Evolutionary conservation across 495 filamentous ascomycete genomes (phyloP).

Genomic region (Aspergillus wentii): DNA sequence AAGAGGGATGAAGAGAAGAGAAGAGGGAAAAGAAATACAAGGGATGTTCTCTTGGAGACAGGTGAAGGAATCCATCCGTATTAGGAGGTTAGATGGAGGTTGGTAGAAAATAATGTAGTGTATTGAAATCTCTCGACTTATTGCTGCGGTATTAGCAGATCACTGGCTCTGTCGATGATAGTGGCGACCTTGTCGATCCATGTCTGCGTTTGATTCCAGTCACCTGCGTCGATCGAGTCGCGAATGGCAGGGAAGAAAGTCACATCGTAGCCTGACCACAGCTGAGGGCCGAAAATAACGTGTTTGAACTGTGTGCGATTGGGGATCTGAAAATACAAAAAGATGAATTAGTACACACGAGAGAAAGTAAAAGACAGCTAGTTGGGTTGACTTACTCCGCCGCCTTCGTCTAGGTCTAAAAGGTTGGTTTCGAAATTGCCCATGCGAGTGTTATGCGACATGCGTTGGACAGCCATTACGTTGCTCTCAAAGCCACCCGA

Average conservation of each 20-base stretch:
- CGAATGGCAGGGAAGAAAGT: slow-evolving; percentile 80
- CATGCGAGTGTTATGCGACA: slow-evolving; percentile 68
- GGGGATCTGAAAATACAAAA: slow-evolving; percentile 68
- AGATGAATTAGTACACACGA: too few relatives aligned
- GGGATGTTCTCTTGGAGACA: not conserved
- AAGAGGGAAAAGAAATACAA: not conserved
- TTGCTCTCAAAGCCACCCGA: slow-evolving; percentile 67
- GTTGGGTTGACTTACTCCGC: slow-evolving; percentile 65
- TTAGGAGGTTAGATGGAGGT: not conserved
- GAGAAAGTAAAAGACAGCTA: too few relatives aligned
- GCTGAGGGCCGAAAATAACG: slow-evolving; percentile 77
- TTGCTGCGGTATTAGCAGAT: slow-evolving; percentile 46
- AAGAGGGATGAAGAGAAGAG: not conserved
- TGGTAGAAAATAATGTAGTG: slow-evolving; percentile 1
- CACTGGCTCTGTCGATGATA: slow-evolving; percentile 62
- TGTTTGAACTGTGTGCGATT: slow-evolving; percentile 94
- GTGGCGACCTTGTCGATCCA: slow-evolving; percentile 68
- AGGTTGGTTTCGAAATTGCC: slow-evolving; percentile 77
- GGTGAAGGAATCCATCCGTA: not conserved
- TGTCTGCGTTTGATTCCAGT: slow-evolving; percentile 66
- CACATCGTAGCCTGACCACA: slow-evolving; percentile 71
- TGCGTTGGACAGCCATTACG: slow-evolving; percentile 54
- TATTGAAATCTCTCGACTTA: too few relatives aligned
- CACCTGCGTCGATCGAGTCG: slow-evolving; percentile 66
- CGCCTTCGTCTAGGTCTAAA: slow-evolving; percentile 63